These are phyloP conservation scores for Gaeumannomyces tritici DNA, from an alignment of 2,329 filamentous ascomycete genomes.

Conservation along the genomic window DNA sequence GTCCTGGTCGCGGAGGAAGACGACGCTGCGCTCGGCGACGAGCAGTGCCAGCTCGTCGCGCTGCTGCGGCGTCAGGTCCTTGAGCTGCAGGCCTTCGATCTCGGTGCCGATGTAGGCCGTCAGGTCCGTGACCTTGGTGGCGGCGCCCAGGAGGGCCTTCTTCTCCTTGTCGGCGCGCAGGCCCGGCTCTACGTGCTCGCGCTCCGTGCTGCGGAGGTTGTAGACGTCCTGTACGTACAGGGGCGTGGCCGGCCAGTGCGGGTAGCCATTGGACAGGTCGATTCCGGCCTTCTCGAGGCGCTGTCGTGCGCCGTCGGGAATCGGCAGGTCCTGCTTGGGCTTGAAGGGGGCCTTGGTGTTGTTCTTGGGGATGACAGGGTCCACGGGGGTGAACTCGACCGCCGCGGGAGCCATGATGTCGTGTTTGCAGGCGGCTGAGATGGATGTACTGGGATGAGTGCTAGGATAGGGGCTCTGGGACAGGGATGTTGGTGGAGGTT, in stretches of 20 bases:
- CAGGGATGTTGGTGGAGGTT: not conserved
- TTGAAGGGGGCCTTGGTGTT: slow-evolving; percentile 29
- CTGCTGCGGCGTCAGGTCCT: slow-evolving; percentile 48
- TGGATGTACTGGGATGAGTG: not conserved
- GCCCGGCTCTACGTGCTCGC: slow-evolving; percentile 49
- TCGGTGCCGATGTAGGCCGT: slow-evolving; percentile 55
- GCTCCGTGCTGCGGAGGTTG: slow-evolving; percentile 50
- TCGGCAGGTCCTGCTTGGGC: slow-evolving; percentile 27
- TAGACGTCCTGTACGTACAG: slow-evolving; percentile 62
- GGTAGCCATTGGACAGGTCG: slow-evolving; percentile 61
- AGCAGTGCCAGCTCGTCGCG: slow-evolving; percentile 52
- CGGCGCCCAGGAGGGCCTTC: slow-evolving; percentile 48
- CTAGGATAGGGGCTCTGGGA: not conserved
- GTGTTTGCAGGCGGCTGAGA: not conserved
- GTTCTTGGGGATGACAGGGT: slow-evolving; percentile 52
- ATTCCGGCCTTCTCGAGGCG: slow-evolving; percentile 60
- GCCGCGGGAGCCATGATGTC: slow-evolving; percentile 40
- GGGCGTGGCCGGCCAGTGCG: slow-evolving; percentile 57
- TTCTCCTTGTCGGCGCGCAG: slow-evolving; percentile 56
- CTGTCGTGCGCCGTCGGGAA: slow-evolving; percentile 46
- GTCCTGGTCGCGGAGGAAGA: slow-evolving; percentile 58
- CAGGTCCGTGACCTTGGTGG: slow-evolving; percentile 52
- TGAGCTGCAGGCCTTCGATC: slow-evolving; percentile 53
- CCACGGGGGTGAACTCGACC: slow-evolving; percentile 52
- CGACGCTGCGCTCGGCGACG: slow-evolving; percentile 54